Base-by-base conservation (phyloP, 345 rosid species). In the Lepidium africanum region DNA sequence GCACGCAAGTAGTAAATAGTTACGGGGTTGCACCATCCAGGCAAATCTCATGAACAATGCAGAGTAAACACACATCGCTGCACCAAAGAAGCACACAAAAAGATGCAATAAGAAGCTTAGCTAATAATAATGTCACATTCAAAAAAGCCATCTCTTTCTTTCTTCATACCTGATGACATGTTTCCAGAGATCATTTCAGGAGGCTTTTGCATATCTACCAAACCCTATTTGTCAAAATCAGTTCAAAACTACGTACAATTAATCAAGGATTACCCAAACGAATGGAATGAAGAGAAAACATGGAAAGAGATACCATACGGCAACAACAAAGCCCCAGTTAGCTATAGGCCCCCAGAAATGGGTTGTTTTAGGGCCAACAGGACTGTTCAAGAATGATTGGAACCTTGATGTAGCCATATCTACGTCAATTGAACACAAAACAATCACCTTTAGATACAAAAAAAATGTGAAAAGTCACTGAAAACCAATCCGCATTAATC, bases 261-360 rank as follows among this genome's bases (percentile, higher is more conserved):
- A 19, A 19, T 69, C 25, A 25, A 51, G 13, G 46, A 54, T 32
- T 5, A 57, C 0, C 15, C 5, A 14, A 47, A 61, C 7, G 3
- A 10, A 42, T 10, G 32, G 59, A 27, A 15, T 65, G 21, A 17
- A 33, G 40, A 11, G 59, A 66, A 55, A 47, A 58, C n/a, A 17
- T 59, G 42, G 15, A 66, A 15, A 66, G 25, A 54, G 10, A 76
- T 71, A 76, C 65, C 84, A 75, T 87, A 91, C 96, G 27, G 90
- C 96, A 61, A 56, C 72, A 49, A 88, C 96, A 9, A 91, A 85
- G 59, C 97, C 95, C 96, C 97, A 91, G 51, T 88, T 91, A 59
- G 92, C 89, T 56, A 91, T 76, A 42, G 96, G 97, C 3, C 97
- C 96, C 91, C 93, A 91, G 70, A 89, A 89, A 75, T 91, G 97